Percentiles rank a stretch among this genome's conserved stretches.
Evolutionary conservation across 345 rosid species (phyloP).

Genomic region (Atalantia buxifolia): DNA sequence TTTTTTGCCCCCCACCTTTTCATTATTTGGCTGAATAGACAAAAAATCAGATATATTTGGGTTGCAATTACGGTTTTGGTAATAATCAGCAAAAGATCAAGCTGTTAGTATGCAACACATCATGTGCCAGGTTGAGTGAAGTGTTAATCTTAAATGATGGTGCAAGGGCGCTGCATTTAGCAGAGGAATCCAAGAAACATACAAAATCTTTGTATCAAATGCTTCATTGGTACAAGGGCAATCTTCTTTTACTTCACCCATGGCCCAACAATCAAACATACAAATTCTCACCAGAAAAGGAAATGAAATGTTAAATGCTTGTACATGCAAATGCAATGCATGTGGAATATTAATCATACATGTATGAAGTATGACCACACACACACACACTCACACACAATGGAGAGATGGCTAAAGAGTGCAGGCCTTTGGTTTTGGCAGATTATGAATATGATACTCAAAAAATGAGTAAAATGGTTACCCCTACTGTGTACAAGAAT

Average conservation of each 20-base stretch:
- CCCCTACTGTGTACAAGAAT: conserved; percentile 8
- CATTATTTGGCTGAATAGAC: neutral
- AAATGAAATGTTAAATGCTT: neutral
- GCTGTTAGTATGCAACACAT: neutral
- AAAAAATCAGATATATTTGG: neutral
- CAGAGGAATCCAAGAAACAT: conserved; percentile 11
- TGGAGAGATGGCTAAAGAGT: neutral
- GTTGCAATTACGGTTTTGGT: neutral
- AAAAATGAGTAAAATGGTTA: neutral
- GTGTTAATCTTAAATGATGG: neutral
- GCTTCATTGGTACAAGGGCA: neutral
- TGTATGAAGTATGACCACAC: neutral
- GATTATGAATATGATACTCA: neutral
- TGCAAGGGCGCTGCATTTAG: neutral
- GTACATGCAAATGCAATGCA: neutral
- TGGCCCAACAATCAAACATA: no score
- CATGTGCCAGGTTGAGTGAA: neutral
- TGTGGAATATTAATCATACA: neutral
- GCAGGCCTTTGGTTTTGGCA: neutral
- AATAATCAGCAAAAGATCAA: neutral
- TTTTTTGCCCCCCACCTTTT: neutral
- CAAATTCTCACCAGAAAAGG: neutral
- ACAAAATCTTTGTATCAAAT: neutral
- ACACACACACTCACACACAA: neutral
- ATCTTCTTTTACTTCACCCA: neutral